A percentile compares a stretch with the other conserved stretches of the same genome.
Conservation (phyloP, 1,139 yeast species). For the Magnusiomyces paraingens region DNA sequence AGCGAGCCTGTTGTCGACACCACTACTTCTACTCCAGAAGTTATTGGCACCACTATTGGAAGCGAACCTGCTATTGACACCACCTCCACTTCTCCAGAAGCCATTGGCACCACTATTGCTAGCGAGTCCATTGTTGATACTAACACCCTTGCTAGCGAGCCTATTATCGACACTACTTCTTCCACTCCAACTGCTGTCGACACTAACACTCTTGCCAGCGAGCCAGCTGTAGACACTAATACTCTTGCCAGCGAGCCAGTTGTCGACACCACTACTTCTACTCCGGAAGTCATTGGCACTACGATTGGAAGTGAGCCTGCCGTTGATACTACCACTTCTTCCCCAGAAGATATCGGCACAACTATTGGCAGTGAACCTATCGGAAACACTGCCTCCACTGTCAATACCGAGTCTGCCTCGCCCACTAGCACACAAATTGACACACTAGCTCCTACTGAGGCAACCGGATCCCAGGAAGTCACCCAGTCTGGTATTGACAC, state of each 20-base stretch:
- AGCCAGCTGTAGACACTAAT: neutral
- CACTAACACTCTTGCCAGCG: neutral
- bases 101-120: neutral
- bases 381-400: neutral
- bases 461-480: neutral
- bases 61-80: neutral
- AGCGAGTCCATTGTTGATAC: neutral
- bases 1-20: neutral
- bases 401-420: neutral
- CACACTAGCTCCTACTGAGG: neutral
- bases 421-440: neutral
- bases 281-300: neutral
- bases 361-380: conserved; percentile 9
- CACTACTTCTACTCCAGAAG: neutral
- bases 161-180: neutral
- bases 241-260: neutral
- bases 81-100: neutral
- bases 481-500: too few relatives aligned
- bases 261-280: neutral
- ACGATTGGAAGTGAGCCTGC: neutral
- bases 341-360: conserved; percentile 1
- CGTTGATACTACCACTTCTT: neutral
- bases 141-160: neutral
- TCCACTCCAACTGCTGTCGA: neutral
- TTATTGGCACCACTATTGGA: neutral